Percentiles rank a stretch among this genome's conserved stretches.
Conservation (phyloP, 805 yeast genomes). For the Candida maris region DNA sequence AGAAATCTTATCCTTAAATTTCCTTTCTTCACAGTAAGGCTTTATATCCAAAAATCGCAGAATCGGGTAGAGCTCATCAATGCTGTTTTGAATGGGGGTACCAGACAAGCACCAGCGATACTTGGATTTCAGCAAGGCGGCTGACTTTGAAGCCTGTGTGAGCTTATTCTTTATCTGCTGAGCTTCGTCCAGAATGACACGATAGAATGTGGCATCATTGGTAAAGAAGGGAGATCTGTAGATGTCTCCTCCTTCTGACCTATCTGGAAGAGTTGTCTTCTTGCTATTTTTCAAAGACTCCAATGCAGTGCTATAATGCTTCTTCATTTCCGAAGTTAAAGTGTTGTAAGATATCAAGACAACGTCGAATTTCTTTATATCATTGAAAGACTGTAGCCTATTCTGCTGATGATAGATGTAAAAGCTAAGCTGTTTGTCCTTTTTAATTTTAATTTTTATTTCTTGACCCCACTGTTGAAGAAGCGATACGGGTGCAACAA, state of each 20-base stretch:
- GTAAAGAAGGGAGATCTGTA: constrained; percentile 66
- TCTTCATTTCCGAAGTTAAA: constrained; percentile 69
- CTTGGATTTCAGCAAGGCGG: constrained; percentile 35
- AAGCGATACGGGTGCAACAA: constrained; percentile 90
- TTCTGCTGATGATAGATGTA: constrained; percentile 60
- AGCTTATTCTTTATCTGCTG: constrained; percentile 50
- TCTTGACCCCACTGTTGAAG: constrained; percentile 85
- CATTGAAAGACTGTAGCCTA: constrained; percentile 39
- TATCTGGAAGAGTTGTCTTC: constrained; percentile 32
- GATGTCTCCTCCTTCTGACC: constrained; percentile 32
- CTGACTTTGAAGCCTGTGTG: constrained; percentile 46
- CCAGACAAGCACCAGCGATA: constrained; percentile 54
- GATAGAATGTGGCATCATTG: constrained; percentile 45
- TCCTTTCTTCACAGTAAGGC: constrained; percentile 63
- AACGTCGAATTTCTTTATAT: constrained; percentile 59
- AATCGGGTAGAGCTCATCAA: constrained; percentile 52
- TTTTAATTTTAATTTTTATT: constrained; percentile 57
- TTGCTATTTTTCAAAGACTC: constrained; percentile 27
- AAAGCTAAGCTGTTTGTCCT: constrained; percentile 39
- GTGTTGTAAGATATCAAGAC: constrained; percentile 81
- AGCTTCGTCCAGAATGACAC: constrained; percentile 55
- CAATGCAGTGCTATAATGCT: constrained; percentile 46
- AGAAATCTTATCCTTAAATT: constrained; percentile 54
- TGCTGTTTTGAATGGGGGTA: constrained; percentile 56
- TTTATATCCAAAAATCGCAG: constrained; percentile 47